A percentile compares a stretch with the other conserved stretches of the same genome.
Evolutionary conservation across 2,329 filamentous ascomycete genomes (phyloP).

Genomic region (Fusarium setosum): DNA sequence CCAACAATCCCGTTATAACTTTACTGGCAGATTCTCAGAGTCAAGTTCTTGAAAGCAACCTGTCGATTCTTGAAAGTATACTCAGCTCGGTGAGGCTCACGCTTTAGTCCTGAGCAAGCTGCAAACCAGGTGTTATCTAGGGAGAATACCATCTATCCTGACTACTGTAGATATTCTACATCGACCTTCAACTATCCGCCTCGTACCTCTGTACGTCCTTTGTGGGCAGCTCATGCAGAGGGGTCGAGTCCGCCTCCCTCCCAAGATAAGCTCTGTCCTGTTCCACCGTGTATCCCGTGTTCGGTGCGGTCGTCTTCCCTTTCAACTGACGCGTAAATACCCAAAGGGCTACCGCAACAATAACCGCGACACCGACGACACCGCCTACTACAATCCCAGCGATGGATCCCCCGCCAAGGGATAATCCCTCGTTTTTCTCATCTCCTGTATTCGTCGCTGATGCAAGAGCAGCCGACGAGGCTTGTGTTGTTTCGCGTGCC

Average conservation of each 20-base stretch:
- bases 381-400: not conserved
- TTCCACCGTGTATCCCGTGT: not conserved
- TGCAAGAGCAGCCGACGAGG: too few species aligned
- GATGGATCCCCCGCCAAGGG: not conserved
- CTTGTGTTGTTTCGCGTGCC: too few species aligned
- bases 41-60: too few species aligned
- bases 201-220: not conserved
- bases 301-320: not conserved
- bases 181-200: not conserved
- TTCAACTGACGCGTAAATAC: not conserved
- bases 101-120: too few species aligned
- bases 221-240: not conserved
- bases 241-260: not conserved
- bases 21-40: too few species aligned
- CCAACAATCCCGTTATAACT: too few species aligned
- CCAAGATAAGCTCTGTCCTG: not conserved
- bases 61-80: too few species aligned
- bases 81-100: too few species aligned
- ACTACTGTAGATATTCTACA: not conserved
- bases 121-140: too few species aligned
- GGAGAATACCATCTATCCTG: too few species aligned
- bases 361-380: not conserved
- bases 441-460: not conserved
- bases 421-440: not conserved
- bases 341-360: not conserved